Evolutionary conservation across 2,329 filamentous ascomycete species (phyloP), one percentile per base, ranked within the genome.

Genomic region (Calonectria fujianensis): DNA sequence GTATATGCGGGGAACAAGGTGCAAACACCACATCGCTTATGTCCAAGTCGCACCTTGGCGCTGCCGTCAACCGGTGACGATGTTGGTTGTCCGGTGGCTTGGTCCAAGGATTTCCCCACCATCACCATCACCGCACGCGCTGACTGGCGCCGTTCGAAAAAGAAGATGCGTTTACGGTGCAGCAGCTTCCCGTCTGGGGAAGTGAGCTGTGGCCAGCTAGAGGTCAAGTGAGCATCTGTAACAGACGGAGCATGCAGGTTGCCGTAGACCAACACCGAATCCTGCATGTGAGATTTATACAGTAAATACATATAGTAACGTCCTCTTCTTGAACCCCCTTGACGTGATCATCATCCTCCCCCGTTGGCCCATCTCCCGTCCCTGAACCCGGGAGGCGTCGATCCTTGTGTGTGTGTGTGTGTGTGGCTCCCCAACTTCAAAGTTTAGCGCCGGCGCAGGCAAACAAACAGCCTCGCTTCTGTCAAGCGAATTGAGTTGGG

Each of bases 371-470:
- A 39, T 51, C 64, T 54, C 32, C 64, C 50, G 48, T 69, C 37
- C 51, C 65, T 45, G 65, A 69, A 31, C 32, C 65, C 65, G 35
- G 51, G 37, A 54, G 32, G 51, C 37, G 65, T 69, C 65, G 35
- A 69, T 69, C 65, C 14, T 64, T n/a, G 14, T 29, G 48, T 41
- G 41, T 24, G 24, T n/a, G 14, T 29, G 48, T 41, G 41, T 24
- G 24, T 24, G 41, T 20, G 37, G 37, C 50, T 32, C 18, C 32
- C 45, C 45, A 29, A n/a, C 20, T 37, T 52, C 37, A 32, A 41
- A 31, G 50, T 29, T 54, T 48, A 50, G 39, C 41, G 61, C 13
- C 24, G 32, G 57, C 31, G 57, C 29, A 10, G 9, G 18, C 18
- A 3, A 39, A 27, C 18, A 3, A 39, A 27, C 20, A 14, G 9